phyloP scores from a whole-genome alignment of 129 eudicot genomes.

The Pseudognaphalium luteoalbum region DNA sequence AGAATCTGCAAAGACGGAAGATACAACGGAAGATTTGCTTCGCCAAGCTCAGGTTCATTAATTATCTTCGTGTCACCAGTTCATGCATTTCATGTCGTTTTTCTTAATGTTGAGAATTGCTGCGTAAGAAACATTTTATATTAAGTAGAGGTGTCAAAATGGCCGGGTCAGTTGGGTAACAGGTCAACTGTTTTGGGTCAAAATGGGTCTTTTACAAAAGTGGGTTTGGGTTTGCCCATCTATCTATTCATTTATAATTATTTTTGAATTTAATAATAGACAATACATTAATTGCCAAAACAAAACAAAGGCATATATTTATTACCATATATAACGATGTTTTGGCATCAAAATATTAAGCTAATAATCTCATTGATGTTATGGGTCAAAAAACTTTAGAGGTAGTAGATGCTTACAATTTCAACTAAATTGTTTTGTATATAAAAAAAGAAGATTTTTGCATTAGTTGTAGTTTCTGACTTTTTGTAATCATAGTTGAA shows the following conservation, averaged over 20 bases:
- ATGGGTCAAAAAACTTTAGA: not conserved
- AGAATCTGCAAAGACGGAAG: constrained; percentile 35
- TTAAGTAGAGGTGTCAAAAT: not conserved
- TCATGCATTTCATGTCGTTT: constrained; percentile 2
- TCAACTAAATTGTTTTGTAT: not conserved
- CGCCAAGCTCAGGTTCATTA: constrained; percentile 62
- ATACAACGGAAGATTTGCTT: constrained; percentile 44
- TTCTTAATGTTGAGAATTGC: constrained; percentile 10
- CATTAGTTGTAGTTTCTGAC: not conserved
- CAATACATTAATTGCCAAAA: too few relatives aligned
- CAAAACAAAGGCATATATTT: too few relatives aligned
- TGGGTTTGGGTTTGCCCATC: not conserved
- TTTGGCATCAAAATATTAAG: not conserved
- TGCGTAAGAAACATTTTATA: not conserved
- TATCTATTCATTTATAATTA: too few relatives aligned
- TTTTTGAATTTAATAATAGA: too few relatives aligned
- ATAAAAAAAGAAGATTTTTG: not conserved
- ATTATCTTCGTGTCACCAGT: not conserved
- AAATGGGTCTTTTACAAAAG: not conserved
- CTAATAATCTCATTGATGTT: not conserved
- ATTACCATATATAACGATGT: not conserved
- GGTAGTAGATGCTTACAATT: not conserved
- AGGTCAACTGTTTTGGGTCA: not conserved
- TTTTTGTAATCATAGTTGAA: not conserved
- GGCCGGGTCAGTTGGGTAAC: not conserved